Evolutionary conservation across 108 stramenopile species (phyloP).

Genomic region (Parietichytrium sp.): DNA sequence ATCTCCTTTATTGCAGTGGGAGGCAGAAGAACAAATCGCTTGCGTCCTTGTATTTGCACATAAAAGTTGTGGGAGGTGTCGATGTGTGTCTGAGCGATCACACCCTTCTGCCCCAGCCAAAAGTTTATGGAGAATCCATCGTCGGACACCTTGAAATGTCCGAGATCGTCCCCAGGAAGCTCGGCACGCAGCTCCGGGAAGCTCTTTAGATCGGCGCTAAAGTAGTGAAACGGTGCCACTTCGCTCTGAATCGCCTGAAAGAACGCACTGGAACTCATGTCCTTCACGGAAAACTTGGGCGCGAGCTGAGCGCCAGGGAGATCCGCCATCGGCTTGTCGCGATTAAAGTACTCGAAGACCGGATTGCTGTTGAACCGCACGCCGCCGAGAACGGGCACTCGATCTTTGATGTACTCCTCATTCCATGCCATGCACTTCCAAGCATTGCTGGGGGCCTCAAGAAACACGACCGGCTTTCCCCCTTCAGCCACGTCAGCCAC

Average conservation of each 20-base stretch:
- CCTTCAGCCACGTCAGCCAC: neutral
- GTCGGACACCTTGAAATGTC: neutral
- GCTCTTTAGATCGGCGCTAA: conserved; percentile 26
- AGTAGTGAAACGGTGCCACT: neutral
- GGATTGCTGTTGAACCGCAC: neutral
- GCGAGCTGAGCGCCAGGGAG: neutral
- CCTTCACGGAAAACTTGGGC: neutral
- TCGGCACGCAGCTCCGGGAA: neutral
- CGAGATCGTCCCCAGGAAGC: neutral
- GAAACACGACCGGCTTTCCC: neutral
- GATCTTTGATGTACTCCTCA: neutral
- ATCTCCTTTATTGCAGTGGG: neutral
- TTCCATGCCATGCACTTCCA: neutral
- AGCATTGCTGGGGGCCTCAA: neutral
- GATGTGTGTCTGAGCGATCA: neutral
- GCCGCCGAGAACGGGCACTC: neutral
- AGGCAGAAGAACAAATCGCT: neutral
- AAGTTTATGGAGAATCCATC: neutral
- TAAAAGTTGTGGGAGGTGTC: conserved; percentile 9
- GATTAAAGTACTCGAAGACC: neutral
- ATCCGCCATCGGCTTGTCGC: neutral
- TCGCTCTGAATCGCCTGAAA: neutral
- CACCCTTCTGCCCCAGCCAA: neutral
- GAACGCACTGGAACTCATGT: neutral
- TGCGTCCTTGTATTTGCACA: neutral